phyloP scores from a whole-genome alignment of 495 filamentous ascomycete genomes.

The Stereocaulon alpinum region DNA sequence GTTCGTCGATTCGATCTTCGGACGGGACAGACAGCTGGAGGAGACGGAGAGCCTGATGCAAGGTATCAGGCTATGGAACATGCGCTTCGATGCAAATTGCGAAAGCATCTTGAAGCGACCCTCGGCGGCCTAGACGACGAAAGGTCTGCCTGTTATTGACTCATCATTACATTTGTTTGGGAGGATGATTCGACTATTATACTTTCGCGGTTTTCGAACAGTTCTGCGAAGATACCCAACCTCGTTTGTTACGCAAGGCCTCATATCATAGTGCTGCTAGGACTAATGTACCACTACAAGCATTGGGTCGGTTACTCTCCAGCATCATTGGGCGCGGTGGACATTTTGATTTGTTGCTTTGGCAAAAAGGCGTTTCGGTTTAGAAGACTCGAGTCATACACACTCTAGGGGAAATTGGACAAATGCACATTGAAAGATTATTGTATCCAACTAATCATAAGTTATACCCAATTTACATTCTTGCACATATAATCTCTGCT shows the following conservation, averaged over 20 bases:
- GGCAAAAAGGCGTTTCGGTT: background rate
- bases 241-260: background rate
- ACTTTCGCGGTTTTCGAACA: slow-evolving; percentile 7
- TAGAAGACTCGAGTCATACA: background rate
- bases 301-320: background rate
- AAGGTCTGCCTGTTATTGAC: background rate
- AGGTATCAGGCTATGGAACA: slow-evolving; percentile 82
- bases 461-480: background rate
- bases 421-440: background rate
- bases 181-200: slow-evolving; percentile 2
- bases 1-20: slow-evolving; percentile 96
- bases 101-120: slow-evolving; percentile 72
- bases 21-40: slow-evolving; percentile 81
- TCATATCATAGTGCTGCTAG: background rate
- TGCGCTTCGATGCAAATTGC: slow-evolving; percentile 94
- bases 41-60: slow-evolving; percentile 94
- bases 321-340: slow-evolving; percentile 2
- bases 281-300: slow-evolving; percentile 4
- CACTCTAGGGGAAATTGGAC: background rate
- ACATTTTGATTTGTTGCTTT: background rate
- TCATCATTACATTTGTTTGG: slow-evolving; percentile 6
- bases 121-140: slow-evolving; percentile 10
- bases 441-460: background rate
- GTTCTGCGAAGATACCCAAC: slow-evolving; percentile 13
- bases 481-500: too few species aligned